Evolutionary conservation across 768 basidiomycete species (phyloP).

Genomic region (Suillus occidentalis): DNA sequence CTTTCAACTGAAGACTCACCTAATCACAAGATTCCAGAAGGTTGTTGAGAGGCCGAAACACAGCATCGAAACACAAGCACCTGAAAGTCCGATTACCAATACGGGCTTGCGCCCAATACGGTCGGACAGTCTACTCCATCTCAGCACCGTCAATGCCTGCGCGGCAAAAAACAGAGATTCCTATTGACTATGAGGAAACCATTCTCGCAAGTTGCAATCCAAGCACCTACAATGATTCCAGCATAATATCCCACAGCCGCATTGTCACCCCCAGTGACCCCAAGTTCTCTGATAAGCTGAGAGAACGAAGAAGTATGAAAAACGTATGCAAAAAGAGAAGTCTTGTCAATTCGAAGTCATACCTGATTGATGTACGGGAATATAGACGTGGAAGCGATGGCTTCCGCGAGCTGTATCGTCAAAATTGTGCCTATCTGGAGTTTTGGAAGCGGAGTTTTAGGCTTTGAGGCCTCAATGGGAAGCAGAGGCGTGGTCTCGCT

Average conservation of each 20-base stretch:
- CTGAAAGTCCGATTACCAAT: constrained; percentile 52
- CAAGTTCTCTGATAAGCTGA: constrained; percentile 61
- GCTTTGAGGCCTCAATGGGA: constrained; percentile 9
- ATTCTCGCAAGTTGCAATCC: background rate
- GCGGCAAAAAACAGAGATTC: constrained; percentile 63
- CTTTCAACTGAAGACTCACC: constrained; percentile 32
- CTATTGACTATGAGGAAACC: constrained; percentile 28
- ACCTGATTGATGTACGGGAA: constrained; percentile 54
- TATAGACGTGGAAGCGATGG: constrained; percentile 45
- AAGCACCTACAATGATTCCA: constrained; percentile 49
- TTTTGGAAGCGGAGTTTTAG: constrained; percentile 42
- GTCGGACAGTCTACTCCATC: constrained; percentile 66
- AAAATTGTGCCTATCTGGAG: constrained; percentile 44
- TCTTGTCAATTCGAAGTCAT: background rate
- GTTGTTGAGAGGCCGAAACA: constrained; percentile 63
- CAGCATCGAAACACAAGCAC: constrained; percentile 51
- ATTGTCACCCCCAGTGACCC: constrained; percentile 61
- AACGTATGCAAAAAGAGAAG: background rate
- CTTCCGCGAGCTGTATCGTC: constrained; percentile 45
- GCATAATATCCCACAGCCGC: constrained; percentile 69
- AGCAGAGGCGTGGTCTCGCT: background rate
- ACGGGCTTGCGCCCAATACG: constrained; percentile 61
- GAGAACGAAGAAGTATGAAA: background rate
- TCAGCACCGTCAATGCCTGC: constrained; percentile 56
- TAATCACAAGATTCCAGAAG: constrained; percentile 54